Evolutionary conservation across 768 basidiomycete species (phyloP), one percentile per base, ranked within the genome.

Genomic region (Inosperma sp.): DNA sequence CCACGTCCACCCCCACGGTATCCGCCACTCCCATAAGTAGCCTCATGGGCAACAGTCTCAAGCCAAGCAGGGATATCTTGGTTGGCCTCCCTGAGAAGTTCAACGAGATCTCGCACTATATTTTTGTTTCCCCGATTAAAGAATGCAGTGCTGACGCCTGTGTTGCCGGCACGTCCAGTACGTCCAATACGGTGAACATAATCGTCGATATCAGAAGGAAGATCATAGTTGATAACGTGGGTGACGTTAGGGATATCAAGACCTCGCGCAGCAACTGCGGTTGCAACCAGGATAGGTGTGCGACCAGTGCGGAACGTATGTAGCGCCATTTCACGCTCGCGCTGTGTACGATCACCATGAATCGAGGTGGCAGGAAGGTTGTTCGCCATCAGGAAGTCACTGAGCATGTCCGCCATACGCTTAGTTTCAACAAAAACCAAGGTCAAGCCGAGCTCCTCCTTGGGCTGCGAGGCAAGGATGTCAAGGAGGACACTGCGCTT

Each of bases 361-460:
- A 98, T 99, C 35, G 93, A 96, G 1, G 95, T 98, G 10, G 96
- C 93, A 23, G 86, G 84, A 55, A 96, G 80, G 62, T 79, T 71
- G 71, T 91, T 86, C 49, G 70, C 65, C 72, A 90, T 83, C 59
- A 99, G 77, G 79, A 94, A 99, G 65, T 96, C 96, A 63, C 93
- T 96, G 10, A 99, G 79, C 83, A 88, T 89, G 62, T 99, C 96
- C 25, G 96, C 96, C 93, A 97, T 98, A 57, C 95, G 83, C 76
- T 99, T 99, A 49, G 96, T 99, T 80, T 99, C 96, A 54, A 98
- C 95, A 68, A 99, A 99, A 61, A 99, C 85, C 45, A 99, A 83
- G 14, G 93, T 93, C 23, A 98, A 76, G 27, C 93, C 93, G 14
- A 75, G 51, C 33, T 73, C 70, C 62, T 82, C 50, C 53, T 79